Percentiles rank a stretch among this genome's conserved stretches.
Conservation (phyloP, 2,329 filamentous ascomycete species). For the Myriosclerotinia duriaeana region DNA sequence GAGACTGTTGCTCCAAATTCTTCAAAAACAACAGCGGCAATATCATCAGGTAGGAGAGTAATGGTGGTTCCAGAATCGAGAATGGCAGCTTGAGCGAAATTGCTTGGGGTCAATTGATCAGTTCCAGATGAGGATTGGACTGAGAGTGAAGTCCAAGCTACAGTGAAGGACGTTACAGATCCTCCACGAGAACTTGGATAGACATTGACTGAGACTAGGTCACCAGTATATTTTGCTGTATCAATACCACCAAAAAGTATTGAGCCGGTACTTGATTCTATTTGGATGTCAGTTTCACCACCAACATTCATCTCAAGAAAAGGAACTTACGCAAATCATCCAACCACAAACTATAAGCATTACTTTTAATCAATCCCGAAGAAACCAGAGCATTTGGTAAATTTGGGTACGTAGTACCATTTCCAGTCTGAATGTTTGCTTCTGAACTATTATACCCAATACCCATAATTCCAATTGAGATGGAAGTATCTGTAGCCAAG, state of each 20-base stretch:
- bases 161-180: conserved; percentile 37
- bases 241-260: conserved; percentile 50
- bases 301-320: background rate
- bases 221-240: conserved; percentile 47
- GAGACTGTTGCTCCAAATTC: conserved; percentile 50
- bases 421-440: conserved; percentile 50
- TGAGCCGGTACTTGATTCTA: conserved; percentile 40
- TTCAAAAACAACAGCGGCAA: conserved; percentile 50
- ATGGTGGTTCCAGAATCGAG: conserved; percentile 68
- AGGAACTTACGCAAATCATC: conserved; percentile 41
- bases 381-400: conserved; percentile 42
- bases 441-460: conserved; percentile 52
- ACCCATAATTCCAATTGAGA: conserved; percentile 58
- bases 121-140: conserved; percentile 44
- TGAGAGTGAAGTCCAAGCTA: conserved; percentile 40
- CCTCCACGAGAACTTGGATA: conserved; percentile 30
- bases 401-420: conserved; percentile 42
- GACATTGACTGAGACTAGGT: conserved; percentile 40
- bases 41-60: conserved; percentile 60
- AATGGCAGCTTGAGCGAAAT: conserved; percentile 50
- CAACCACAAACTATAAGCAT: conserved; percentile 44
- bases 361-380: conserved; percentile 47
- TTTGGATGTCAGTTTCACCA: conserved; percentile 25
- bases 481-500: conserved; percentile 50
- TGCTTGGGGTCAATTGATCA: conserved; percentile 36